Evolutionary conservation across 768 basidiomycete genomes (phyloP).

Genomic region (Tulasnella sp.): DNA sequence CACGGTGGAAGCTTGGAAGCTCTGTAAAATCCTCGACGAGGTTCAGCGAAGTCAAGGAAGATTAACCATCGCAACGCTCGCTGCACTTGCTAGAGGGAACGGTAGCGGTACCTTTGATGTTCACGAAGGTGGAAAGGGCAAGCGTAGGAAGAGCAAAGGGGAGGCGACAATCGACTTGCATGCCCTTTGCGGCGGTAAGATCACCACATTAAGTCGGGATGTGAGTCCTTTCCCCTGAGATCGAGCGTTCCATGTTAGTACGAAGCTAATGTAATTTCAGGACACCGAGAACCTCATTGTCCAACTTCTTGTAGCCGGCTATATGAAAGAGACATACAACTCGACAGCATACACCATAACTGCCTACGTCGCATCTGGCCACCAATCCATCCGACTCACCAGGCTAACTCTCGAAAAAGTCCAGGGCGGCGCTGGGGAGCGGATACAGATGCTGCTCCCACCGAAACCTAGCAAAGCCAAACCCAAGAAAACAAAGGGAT

Average conservation of each 20-base stretch:
- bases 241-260: slow-evolving; percentile 8
- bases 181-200: slow-evolving; percentile 58
- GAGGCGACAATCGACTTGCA: slow-evolving; percentile 55
- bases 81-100: slow-evolving; percentile 61
- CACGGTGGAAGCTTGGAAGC: slow-evolving; percentile 73
- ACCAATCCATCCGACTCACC: slow-evolving; percentile 46
- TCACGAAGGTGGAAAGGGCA: slow-evolving; percentile 36
- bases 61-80: slow-evolving; percentile 64
- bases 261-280: slow-evolving; percentile 41
- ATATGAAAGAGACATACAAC: slow-evolving; percentile 57
- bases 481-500: not conserved
- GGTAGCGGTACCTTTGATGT: slow-evolving; percentile 53
- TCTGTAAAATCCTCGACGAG: slow-evolving; percentile 56
- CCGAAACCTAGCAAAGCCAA: slow-evolving; percentile 2
- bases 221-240: slow-evolving; percentile 45
- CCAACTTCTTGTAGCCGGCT: slow-evolving; percentile 57
- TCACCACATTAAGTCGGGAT: slow-evolving; percentile 54
- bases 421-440: slow-evolving; percentile 35
- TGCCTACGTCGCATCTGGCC: slow-evolving; percentile 55
- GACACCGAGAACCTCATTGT: slow-evolving; percentile 71
- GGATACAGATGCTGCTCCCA: slow-evolving; percentile 45
- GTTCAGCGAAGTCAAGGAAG: slow-evolving; percentile 49
- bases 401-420: slow-evolving; percentile 45
- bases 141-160: slow-evolving; percentile 39
- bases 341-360: slow-evolving; percentile 53